Evolutionary conservation across 805 yeast genomes (phyloP), one percentile per base, ranked within the genome.

Genomic region (Cephaloascus fragrans): DNA sequence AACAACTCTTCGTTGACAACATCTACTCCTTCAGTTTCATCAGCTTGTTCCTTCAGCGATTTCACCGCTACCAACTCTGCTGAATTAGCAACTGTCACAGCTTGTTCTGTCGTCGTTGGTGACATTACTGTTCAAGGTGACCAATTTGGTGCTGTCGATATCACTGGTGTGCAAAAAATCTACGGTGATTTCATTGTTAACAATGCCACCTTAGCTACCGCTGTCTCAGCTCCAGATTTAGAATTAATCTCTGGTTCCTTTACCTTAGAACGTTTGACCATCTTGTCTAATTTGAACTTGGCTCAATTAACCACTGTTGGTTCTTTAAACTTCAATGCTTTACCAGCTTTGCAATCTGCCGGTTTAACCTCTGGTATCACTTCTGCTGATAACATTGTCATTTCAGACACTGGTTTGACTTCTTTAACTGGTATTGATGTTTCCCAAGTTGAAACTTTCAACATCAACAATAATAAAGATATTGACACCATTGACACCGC

Each of bases 381-480:
- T 52, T 70, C 79, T 51, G 89, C 94, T 56, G 75, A 77, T 57
- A 64, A 75, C 42, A 72, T 90, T 50, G 59, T 68, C 58, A 73
- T 84, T 53, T 75, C 90, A 38, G 89, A 84, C 67, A 83, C 93
- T 47, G 69, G 77, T 50, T 71, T 84, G 57, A 71, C 71, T 54
- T 64, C 80, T 37, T 73, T 84, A 55, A 75, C 72, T 41, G 93
- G 93, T 62, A 70, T 83, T 55, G 60, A 64, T 48, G 75, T 73
- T 38, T 62, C 51, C 53, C 41, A 61, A 56, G 56, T 69, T 57
- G 54, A 64, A 56, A 59, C 57, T 38, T 80, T 81, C 68, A 71
- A 90, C 71, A 75, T 93, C 55, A 89, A 88, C 88, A 93, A 93
- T 83, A 93, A 93, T 79, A 68, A 62, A 49, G 75, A 80, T 59